Evolutionary conservation across 805 yeast species (phyloP), one percentile per base, ranked within the genome.

Genomic region (Teunomyces atbi): DNA sequence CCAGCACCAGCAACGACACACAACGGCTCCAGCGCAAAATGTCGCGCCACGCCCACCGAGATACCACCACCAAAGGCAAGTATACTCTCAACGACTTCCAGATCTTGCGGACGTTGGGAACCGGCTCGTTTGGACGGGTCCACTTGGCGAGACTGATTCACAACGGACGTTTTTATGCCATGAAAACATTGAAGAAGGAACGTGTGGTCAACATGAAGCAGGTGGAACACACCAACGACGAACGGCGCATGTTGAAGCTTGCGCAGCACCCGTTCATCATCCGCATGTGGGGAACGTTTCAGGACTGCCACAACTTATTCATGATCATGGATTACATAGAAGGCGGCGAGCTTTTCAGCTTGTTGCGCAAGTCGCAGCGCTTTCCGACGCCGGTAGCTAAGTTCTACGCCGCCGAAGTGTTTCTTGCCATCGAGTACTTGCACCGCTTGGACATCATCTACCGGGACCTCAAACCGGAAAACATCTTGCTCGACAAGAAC

Each of bases 221-320:
- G 58, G 82, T 80, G 18, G 84, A 80, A 58, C 84, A 80, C 58
- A 79, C 84, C 15, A 80, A 80, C 55, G 84, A 80, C 57, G 84
- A 80, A 61, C 64, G 84, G 46, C 65, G 83, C 53, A 80, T 80
- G 79, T 64, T 80, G 33, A 77, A 75, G 50, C 65, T 78, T 45
- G 80, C 79, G 10, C 81, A 79, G 52, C 84, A 80, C 55, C 84
- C 84, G 5, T 80, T 79, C 51, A 67, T 80, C 52, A 79, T 78
- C 50, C 60, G 84, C 46, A 79, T 80, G 83, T 80, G 84, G 84
- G 84, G 84, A n/a, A 80, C 84, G 5, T 80, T 76, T 56, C 84
- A 79, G 59, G 84, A 80, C 55, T 68, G 79, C 32, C 72, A 71
- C 53, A 78, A 78, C 53, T 62, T 80, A 46, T 80, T 79, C 51